Base-by-base conservation (phyloP, 1,139 yeast genomes). In the Hanseniaspora uvarum region DNA sequence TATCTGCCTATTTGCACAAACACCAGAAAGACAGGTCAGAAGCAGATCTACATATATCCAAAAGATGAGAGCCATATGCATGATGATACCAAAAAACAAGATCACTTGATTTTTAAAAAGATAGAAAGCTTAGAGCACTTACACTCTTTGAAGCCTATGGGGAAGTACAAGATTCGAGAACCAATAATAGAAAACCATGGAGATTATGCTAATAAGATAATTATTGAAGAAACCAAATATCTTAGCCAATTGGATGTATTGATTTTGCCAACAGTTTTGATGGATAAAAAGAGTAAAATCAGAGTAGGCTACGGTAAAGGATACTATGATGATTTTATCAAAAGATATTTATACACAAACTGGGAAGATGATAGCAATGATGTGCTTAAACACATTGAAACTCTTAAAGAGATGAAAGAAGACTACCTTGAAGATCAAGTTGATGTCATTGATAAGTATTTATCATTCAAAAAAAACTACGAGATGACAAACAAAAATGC, bases 271-370 rank as follows among this genome's bases (percentile, higher is more conserved):
- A 97, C 95, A 0, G 82, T 92, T 1, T 96, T 87, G 0, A 89
- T 86, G 64, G 74, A 83, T 2, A 60, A 57, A 1, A 53, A 60
- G 8, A 62, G 57, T 10, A 78, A 81, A 51, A 70, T 72, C 34
- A 68, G 98, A 56, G 66, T 92, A 54, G 98, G 97, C 0, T 95
- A 88, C 65, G 98, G 98, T 0, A 94, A 83, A 11, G 98, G 96
- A 0, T 88, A 78, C 66, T 92, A 92, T 66, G 97, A 92, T 65
- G 86, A 82, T 59, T 89, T 79, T 64, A 72, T 87, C 39, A 69
- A 71, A 38, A 70, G 81, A 45, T 81, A 80, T 61, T 52, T 61
- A 37, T 59, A 61, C 18, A 59, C 61, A 50, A 52, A 60, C 21
- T 60, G 62, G 30, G 46, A 44, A 7, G 39, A 34, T 12, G 8